Evolutionary conservation across 768 basidiomycete species (phyloP), one percentile per base, ranked within the genome.

Genomic region (Boletus speciosus): DNA sequence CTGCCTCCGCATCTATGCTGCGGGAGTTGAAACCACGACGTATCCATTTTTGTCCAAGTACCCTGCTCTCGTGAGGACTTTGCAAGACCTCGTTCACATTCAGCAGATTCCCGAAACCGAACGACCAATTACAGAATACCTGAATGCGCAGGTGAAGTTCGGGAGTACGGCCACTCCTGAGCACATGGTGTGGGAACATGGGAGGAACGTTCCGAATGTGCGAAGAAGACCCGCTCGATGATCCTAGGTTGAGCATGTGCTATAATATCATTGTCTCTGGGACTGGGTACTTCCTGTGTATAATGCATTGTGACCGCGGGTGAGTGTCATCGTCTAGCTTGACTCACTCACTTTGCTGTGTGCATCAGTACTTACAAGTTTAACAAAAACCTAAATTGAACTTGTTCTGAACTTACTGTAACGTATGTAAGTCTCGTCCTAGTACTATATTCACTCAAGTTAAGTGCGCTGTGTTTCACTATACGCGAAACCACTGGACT

Each of bases 1-100:
- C 7, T 63, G 61, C 25, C 38, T 62, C 19, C 61, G 60, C 0
- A 52, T 59, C 11, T 56, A 62, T 15, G 57, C 61, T 4, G 23
- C 40, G 0, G 61, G 61, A 0, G 21, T 47, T 11, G 35, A 54
- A 12, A 3, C 14, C 0, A 5, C 15, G 3, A 60, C 52, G 1
- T 63, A 60, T 39, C 50, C 47, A 1, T 60, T 63, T n/a, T 35
- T 63, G 4, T 37, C 0, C 5, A 27, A 34, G 16, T 32, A 52
- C 25, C 47, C 47, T 1, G 46, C 6, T 0, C 12, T 62, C 2
- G 19, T 32, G 47, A 7, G 16, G 0, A 6, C 35, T 0, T 47
- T 62, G 1, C 31, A 40, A 5, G 12, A 40, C 19, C 36, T 62
- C 2, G 57, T 59, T 3, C 47, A n/a, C 5, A 11, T 52, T n/a